phyloP scores from a whole-genome alignment of 2,329 filamentous ascomycete genomes.

The Biscogniauxia sp. region DNA sequence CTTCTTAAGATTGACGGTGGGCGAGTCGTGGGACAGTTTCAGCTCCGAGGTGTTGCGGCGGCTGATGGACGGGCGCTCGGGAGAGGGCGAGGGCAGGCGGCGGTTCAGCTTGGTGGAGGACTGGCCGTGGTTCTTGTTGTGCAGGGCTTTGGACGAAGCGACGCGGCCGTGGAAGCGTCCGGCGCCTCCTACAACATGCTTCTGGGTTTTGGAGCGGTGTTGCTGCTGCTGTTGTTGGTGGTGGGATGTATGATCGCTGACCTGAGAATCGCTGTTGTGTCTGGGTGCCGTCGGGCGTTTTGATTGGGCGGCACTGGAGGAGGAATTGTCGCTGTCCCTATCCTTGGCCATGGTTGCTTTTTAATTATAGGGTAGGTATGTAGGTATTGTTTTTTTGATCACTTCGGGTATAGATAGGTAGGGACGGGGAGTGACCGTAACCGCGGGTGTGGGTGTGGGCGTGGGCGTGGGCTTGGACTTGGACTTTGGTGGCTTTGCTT shows the following conservation, averaged over 20 bases:
- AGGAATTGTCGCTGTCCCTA: slow-evolving; percentile 47
- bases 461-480: too few species aligned
- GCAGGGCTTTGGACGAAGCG: slow-evolving; percentile 51
- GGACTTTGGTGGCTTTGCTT: too few species aligned
- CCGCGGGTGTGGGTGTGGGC: too few species aligned
- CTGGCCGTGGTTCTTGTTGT: slow-evolving; percentile 40
- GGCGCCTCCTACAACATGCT: slow-evolving; percentile 44
- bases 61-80: slow-evolving; percentile 41
- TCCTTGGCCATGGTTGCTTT: slow-evolving; percentile 31
- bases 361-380: slow-evolving; percentile 2
- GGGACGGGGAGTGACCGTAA: too few species aligned
- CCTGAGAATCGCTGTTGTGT: slow-evolving; percentile 36
- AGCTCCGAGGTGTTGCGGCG: slow-evolving; percentile 51
- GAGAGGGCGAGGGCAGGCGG: slow-evolving; percentile 43
- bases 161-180: slow-evolving; percentile 51
- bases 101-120: slow-evolving; percentile 41
- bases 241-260: slow-evolving; percentile 29
- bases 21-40: slow-evolving; percentile 41
- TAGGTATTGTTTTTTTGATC: background rate
- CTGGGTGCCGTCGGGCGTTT: slow-evolving; percentile 44
- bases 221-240: slow-evolving; percentile 30
- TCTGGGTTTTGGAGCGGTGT: slow-evolving; percentile 36
- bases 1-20: slow-evolving; percentile 41
- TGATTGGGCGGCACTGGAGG: slow-evolving; percentile 51
- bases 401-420: background rate